A percentile compares a stretch with the other conserved stretches of the same genome.
These are phyloP conservation scores for Fomitopsis pulvina DNA, from an alignment of 768 basidiomycete genomes.

Conservation along the genomic window DNA sequence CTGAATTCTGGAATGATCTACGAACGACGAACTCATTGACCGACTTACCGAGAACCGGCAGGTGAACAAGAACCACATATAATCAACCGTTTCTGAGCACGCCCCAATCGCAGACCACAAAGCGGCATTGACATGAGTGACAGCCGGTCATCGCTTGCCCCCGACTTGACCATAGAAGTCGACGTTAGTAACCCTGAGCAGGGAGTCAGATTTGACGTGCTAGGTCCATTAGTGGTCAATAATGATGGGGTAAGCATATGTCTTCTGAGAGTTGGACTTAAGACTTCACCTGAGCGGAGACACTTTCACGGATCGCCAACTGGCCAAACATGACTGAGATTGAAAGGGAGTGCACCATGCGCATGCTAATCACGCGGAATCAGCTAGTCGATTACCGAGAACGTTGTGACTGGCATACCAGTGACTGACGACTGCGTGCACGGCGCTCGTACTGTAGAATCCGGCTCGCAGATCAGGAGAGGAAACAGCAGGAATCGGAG, in stretches of 20 bases:
- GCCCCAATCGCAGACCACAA: too few relatives aligned
- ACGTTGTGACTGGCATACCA: neutral
- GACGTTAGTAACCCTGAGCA: constrained; percentile 11
- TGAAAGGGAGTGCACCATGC: constrained; percentile 51
- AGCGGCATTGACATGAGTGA: too few relatives aligned
- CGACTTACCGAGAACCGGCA: too few relatives aligned
- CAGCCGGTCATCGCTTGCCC: too few relatives aligned
- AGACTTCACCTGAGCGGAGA: constrained; percentile 30
- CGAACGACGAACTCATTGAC: too few relatives aligned
- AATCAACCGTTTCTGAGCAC: too few relatives aligned
- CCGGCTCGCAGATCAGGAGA: constrained; percentile 15
- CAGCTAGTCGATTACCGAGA: constrained; percentile 16
- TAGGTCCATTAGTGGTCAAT: constrained; percentile 67
- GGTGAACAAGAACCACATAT: too few relatives aligned
- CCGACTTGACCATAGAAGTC: too few relatives aligned
- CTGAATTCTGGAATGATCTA: too few relatives aligned
- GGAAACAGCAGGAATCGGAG: constrained; percentile 1
- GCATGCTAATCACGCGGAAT: constrained; percentile 48
- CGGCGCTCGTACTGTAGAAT: constrained; percentile 3
- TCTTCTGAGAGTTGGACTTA: neutral
- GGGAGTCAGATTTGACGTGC: constrained; percentile 44
- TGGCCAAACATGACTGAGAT: constrained; percentile 52
- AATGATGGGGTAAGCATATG: constrained; percentile 47
- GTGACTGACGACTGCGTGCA: neutral
- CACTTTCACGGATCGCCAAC: constrained; percentile 58